Conservation (phyloP, 192 early-diverging fungal genomes). For the Lobosporangium transversale region DNA sequence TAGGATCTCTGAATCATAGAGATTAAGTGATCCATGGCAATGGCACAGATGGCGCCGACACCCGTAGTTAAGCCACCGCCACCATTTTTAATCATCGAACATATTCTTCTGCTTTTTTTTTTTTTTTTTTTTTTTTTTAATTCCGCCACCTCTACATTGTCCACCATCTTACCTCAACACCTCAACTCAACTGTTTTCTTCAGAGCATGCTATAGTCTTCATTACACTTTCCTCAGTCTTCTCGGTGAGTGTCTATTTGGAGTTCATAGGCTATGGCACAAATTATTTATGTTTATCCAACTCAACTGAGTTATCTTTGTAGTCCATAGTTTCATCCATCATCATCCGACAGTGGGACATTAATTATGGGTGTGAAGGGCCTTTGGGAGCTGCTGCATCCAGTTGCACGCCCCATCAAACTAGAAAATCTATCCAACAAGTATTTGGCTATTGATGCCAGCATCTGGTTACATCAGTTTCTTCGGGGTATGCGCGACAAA, state of each 20-base stretch:
- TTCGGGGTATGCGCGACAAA: conserved; percentile 92
- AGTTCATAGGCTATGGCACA: too few species aligned
- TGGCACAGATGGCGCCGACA: neutral
- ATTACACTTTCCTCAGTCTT: neutral
- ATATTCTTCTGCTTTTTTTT: too few species aligned
- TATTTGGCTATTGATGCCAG: conserved; percentile 92
- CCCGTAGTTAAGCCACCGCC: conserved; percentile 23
- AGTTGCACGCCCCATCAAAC: conserved; percentile 74
- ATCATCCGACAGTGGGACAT: neutral
- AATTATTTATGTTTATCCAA: too few species aligned
- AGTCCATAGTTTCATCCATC: neutral
- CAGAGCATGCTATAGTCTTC: too few species aligned
- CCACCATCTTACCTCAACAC: neutral
- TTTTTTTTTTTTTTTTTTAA: neutral
- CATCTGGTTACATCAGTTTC: conserved; percentile 98
- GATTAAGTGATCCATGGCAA: neutral
- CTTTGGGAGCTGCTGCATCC: conserved; percentile 91
- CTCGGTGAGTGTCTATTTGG: neutral
- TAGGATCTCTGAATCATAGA: neutral
- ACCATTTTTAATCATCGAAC: conserved; percentile 16
- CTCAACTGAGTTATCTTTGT: too few species aligned
- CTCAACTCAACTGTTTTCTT: neutral
- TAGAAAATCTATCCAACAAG: conserved; percentile 83
- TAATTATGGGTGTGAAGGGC: conserved; percentile 91
- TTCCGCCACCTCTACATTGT: neutral